These are phyloP conservation scores for Iberis pinnata DNA, from an alignment of 345 rosid genomes.

Conservation along the genomic window DNA sequence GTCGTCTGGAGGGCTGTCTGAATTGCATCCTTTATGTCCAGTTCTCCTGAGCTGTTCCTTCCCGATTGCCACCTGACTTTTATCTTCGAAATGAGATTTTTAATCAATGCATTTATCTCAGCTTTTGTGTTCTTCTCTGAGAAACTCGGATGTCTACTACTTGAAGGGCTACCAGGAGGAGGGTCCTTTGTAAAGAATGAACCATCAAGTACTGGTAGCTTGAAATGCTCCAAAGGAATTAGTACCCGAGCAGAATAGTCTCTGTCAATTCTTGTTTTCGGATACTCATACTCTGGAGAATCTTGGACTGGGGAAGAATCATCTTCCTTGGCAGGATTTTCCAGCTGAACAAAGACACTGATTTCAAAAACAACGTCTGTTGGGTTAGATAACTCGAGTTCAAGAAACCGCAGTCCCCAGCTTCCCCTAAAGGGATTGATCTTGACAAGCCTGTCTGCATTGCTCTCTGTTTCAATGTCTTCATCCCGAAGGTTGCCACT, in stretches of 20 bases:
- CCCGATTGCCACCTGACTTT: slow-evolving; percentile 97
- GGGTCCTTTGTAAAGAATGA: slow-evolving; percentile 69
- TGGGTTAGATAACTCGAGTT: slow-evolving; percentile 89
- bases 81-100: slow-evolving; percentile 77
- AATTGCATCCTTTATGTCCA: slow-evolving; percentile 84
- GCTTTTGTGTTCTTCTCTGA: slow-evolving; percentile 85
- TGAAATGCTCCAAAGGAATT: slow-evolving; percentile 94
- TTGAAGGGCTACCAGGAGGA: slow-evolving; percentile 37
- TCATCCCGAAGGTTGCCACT: slow-evolving; percentile 59
- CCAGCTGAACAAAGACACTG: slow-evolving; percentile 75
- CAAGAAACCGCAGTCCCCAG: slow-evolving; percentile 95
- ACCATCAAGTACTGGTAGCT: slow-evolving; percentile 85
- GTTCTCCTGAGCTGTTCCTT: slow-evolving; percentile 85
- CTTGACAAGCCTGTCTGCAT: slow-evolving; percentile 71
- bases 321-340: slow-evolving; percentile 46
- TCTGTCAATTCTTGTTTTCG: slow-evolving; percentile 83
- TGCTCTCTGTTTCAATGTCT: slow-evolving; percentile 40
- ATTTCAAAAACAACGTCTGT: slow-evolving; percentile 91
- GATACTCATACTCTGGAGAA: slow-evolving; percentile 63
- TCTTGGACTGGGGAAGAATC: slow-evolving; percentile 35
- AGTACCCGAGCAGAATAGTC: slow-evolving; percentile 88
- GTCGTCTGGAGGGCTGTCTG: slow-evolving; percentile 85
- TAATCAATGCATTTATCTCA: slow-evolving; percentile 78
- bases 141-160: slow-evolving; percentile 49
- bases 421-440: slow-evolving; percentile 95